These are phyloP conservation scores for Colletotrichum spaethianum DNA, from an alignment of 2,329 filamentous ascomycete species.

Conservation along the genomic window DNA sequence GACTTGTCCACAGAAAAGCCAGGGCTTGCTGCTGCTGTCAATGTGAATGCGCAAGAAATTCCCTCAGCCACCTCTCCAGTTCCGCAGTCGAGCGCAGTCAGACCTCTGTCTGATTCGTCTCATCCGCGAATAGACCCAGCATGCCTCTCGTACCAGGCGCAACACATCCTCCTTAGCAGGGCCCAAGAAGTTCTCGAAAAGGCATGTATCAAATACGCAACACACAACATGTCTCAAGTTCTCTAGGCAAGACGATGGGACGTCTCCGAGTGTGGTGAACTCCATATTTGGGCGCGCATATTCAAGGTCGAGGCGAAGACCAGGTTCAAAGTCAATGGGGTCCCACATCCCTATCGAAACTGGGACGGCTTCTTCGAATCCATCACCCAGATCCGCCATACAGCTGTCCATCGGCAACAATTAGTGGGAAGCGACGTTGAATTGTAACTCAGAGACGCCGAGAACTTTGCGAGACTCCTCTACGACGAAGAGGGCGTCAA, in stretches of 20 bases:
- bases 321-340: neutral
- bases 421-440: neutral
- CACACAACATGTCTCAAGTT: neutral
- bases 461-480: conserved; percentile 14
- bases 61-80: neutral
- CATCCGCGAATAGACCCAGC: neutral
- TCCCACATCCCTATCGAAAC: neutral
- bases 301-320: neutral
- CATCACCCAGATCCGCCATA: neutral
- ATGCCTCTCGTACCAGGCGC: neutral
- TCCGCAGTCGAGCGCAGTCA: neutral
- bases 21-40: neutral
- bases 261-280: neutral
- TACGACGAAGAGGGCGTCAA: conserved; percentile 50
- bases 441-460: neutral
- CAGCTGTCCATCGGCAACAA: neutral
- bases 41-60: neutral
- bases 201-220: neutral
- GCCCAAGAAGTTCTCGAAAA: neutral
- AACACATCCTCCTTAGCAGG: neutral
- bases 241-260: neutral
- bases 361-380: conserved; percentile 2
- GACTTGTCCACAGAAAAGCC: neutral
- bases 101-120: neutral
- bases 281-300: neutral